Base-by-base conservation (phyloP, 169 alveolate species). In the Plasmodium ovale region DNA sequence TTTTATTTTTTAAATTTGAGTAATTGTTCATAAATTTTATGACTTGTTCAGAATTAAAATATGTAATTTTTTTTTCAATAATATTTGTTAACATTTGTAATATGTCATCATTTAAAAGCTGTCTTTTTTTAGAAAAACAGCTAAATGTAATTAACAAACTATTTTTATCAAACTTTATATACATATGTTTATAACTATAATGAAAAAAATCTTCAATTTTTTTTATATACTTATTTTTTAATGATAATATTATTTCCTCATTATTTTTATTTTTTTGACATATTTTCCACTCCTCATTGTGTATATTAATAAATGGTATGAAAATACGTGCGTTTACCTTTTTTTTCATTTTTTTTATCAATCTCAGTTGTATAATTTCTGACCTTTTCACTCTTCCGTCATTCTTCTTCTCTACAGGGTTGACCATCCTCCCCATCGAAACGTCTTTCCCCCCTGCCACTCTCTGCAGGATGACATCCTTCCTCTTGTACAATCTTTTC, bases 41-140 rank as follows among this genome's bases (percentile, higher is more conserved):
- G 14, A 77, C 42, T 60, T 77, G 49, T 29, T 54, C 77, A 29
- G 25, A 68, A 12, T 65, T 62, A 77, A 60, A 77, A 60, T 54
- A 44, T 47, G 59, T 77, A 42, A 77, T 77, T 77, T 77, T 77
- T 47, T 60, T 60, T 25, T 77, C 77, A 14, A 77, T 77, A 2
- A 77, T 21, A 29, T 60, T 33, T 7, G 72, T 62, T 77, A 77
- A 54, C 88, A 77, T 77, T 39, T 33, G 25, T 47, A 77, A 14
- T 10, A 77, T 68, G 12, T 77, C 70, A 9, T 44, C 65, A 44
- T 16, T 60, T 31, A 62, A 54, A 3, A 53, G 14, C 62, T 47
- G 29, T 0, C 88, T 14, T 29, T 33, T 31, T 31, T 77, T 64
- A 14, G 88, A 77, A 53, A 77, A 77, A 51, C 73, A 44, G 37